These are phyloP conservation scores for Scheffersomyces ergatensis DNA, from an alignment of 805 yeast genomes.

Conservation along the genomic window DNA sequence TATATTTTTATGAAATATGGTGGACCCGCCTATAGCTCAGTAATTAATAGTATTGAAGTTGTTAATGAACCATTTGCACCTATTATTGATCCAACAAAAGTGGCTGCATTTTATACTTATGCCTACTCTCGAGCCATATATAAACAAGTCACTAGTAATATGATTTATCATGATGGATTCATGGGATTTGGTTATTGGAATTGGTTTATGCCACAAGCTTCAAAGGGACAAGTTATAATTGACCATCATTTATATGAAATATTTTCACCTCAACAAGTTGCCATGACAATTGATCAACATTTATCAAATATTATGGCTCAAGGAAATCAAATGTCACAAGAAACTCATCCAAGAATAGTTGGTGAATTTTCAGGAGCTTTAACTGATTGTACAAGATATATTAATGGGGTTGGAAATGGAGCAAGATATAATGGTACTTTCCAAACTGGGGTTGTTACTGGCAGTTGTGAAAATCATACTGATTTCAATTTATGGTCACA, in stretches of 20 bases:
- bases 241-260: conserved; percentile 28
- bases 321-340: conserved; percentile 27
- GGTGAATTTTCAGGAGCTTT: conserved; percentile 79
- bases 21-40: background rate
- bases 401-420: conserved; percentile 67
- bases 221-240: conserved; percentile 9
- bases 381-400: conserved; percentile 69
- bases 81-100: conserved; percentile 16
- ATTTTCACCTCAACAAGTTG: conserved; percentile 13
- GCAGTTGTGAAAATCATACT: conserved; percentile 45
- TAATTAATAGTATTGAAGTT: conserved; percentile 22
- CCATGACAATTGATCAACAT: conserved; percentile 11
- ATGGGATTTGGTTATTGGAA: conserved; percentile 15
- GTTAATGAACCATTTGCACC: conserved; percentile 29
- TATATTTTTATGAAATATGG: conserved; percentile 16
- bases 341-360: conserved; percentile 47
- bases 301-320: conserved; percentile 7
- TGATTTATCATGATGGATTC: conserved; percentile 16
- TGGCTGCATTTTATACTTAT: conserved; percentile 18
- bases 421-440: conserved; percentile 57
- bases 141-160: conserved; percentile 6
- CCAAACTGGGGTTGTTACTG: conserved; percentile 23
- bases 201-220: conserved; percentile 11
- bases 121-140: conserved; percentile 10
- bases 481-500: conserved; percentile 40